These are phyloP conservation scores for Cyclostephanos tholiformis DNA, from an alignment of 108 stramenopile species.

Conservation along the genomic window DNA sequence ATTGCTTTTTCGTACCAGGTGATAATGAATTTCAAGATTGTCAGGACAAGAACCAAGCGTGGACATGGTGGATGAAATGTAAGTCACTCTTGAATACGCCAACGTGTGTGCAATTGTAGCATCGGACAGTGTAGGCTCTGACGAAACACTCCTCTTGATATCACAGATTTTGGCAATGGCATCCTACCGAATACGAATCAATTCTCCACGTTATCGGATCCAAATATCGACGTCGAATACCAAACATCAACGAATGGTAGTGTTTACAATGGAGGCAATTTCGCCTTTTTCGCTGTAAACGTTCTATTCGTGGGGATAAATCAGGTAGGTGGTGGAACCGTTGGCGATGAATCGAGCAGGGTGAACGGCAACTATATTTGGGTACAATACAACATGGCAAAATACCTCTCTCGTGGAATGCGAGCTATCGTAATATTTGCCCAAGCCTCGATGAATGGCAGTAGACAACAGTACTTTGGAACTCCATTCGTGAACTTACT, in stretches of 20 bases:
- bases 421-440: constrained; percentile 38
- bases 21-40: constrained; percentile 46
- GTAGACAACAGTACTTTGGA: constrained; percentile 30
- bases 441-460: constrained; percentile 25
- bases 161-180: constrained; percentile 42
- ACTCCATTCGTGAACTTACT: constrained; percentile 29
- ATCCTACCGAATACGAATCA: constrained; percentile 18
- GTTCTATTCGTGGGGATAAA: constrained; percentile 37
- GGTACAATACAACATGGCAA: constrained; percentile 33
- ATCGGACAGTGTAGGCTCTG: background rate
- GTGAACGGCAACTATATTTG: constrained; percentile 33
- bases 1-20: constrained; percentile 33
- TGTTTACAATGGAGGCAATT: constrained; percentile 18
- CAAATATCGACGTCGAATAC: constrained; percentile 22
- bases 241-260: background rate
- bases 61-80: constrained; percentile 39
- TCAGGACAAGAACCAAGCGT: constrained; percentile 17
- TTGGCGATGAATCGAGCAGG: constrained; percentile 34
- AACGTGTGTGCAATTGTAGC: too few species aligned
- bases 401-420: constrained; percentile 25
- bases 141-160: background rate
- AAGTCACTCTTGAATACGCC: background rate
- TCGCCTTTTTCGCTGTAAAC: constrained; percentile 31
- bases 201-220: constrained; percentile 32
- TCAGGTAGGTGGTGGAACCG: constrained; percentile 30